phyloP scores from a whole-genome alignment of 2,329 filamentous ascomycete genomes.

The Bipolaris sorokiniana region DNA sequence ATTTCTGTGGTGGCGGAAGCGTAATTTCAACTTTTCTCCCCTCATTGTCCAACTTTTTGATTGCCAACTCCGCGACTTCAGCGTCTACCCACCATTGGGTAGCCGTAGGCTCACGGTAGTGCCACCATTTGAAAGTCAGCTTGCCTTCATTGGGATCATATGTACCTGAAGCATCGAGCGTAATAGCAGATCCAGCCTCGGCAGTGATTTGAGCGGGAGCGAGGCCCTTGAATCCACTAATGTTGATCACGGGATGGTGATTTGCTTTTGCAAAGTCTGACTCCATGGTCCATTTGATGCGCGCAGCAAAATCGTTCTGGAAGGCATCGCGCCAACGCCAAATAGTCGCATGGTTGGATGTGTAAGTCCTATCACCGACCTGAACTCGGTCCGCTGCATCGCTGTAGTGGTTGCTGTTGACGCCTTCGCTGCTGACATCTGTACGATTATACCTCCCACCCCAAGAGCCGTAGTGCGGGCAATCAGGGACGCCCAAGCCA shows the following conservation, averaged over 20 bases:
- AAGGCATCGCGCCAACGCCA: slow-evolving; percentile 62
- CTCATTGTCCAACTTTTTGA: slow-evolving; percentile 38
- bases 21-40: slow-evolving; percentile 46
- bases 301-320: slow-evolving; percentile 59
- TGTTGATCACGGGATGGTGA: slow-evolving; percentile 57
- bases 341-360: slow-evolving; percentile 57
- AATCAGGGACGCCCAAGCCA: slow-evolving; percentile 55
- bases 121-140: slow-evolving; percentile 58
- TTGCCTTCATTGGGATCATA: slow-evolving; percentile 56
- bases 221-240: slow-evolving; percentile 51
- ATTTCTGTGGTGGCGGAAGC: slow-evolving; percentile 53
- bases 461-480: slow-evolving; percentile 58
- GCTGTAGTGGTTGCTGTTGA: slow-evolving; percentile 47
- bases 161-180: slow-evolving; percentile 54
- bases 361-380: slow-evolving; percentile 43
- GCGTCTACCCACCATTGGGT: slow-evolving; percentile 53
- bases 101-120: slow-evolving; percentile 54
- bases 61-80: slow-evolving; percentile 50
- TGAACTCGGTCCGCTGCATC: slow-evolving; percentile 49
- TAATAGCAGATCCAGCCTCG: slow-evolving; percentile 50
- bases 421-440: slow-evolving; percentile 42
- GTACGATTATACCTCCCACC: slow-evolving; percentile 55
- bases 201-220: slow-evolving; percentile 51
- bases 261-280: slow-evolving; percentile 48
- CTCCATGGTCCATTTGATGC: slow-evolving; percentile 56